Percentiles rank a stretch among this genome's conserved stretches.
These are phyloP conservation scores for Fragilaria radians DNA, from an alignment of 108 stramenopile species.

Conservation along the genomic window DNA sequence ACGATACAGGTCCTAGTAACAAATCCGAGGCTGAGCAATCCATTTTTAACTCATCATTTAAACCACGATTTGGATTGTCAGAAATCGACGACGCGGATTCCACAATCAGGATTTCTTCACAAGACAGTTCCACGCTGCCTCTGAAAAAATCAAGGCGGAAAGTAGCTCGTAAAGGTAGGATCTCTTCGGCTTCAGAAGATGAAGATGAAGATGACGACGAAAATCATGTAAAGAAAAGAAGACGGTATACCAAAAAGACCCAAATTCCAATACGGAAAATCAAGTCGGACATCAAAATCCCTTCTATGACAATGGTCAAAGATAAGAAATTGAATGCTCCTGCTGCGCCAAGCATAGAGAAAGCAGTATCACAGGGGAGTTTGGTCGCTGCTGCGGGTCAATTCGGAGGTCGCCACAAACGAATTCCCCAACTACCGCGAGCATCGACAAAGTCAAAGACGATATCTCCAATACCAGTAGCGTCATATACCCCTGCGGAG, in stretches of 20 bases:
- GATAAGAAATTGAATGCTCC: not conserved
- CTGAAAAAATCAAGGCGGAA: constrained; percentile 13
- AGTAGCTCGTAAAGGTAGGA: constrained; percentile 29
- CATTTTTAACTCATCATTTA: not conserved
- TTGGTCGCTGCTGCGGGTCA: constrained; percentile 27
- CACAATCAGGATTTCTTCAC: not conserved
- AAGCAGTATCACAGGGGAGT: not conserved
- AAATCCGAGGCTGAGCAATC: not conserved
- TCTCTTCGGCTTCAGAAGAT: constrained; percentile 13
- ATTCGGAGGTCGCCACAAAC: constrained; percentile 23
- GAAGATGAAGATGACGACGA: constrained; percentile 16
- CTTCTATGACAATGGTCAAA: constrained; percentile 11
- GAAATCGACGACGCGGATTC: not conserved
- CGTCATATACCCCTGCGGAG: too few relatives aligned
- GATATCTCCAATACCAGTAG: not conserved
- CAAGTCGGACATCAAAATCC: not conserved
- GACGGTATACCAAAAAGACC: not conserved
- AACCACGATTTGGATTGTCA: not conserved
- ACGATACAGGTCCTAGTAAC: not conserved
- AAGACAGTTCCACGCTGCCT: not conserved
- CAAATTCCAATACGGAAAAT: not conserved
- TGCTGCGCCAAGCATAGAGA: not conserved
- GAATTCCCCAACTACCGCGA: not conserved
- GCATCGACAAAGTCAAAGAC: not conserved
- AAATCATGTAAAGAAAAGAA: constrained; percentile 9